Conservation (phyloP, 257 asterid species). For the Forsythia viridissima region DNA sequence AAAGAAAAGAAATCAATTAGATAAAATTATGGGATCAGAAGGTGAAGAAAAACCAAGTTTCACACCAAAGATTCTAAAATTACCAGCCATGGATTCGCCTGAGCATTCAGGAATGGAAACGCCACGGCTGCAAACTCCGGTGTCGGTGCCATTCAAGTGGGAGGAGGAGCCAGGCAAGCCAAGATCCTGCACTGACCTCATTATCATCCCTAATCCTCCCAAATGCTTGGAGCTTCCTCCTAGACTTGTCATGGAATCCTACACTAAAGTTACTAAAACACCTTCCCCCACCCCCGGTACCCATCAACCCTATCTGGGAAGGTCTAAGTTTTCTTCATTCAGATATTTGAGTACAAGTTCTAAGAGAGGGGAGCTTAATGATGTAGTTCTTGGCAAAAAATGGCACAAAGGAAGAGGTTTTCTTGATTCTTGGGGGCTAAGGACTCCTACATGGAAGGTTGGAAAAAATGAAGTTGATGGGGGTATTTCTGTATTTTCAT, state of each 20-base stretch:
- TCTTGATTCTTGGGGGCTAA: conserved; percentile 22
- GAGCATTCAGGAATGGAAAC: conserved; percentile 50
- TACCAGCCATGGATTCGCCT: conserved; percentile 36
- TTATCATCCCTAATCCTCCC: conserved; percentile 34
- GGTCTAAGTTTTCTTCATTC: conserved; percentile 59
- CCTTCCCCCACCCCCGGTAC: conserved; percentile 61
- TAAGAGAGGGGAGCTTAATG: conserved; percentile 28
- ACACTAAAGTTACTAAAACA: conserved; percentile 32
- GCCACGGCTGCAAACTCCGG: conserved; percentile 56
- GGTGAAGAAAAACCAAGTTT: conserved; percentile 15
- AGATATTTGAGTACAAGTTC: conserved; percentile 36
- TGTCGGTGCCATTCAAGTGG: conserved; percentile 78
- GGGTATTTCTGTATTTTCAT: conserved; percentile 31
- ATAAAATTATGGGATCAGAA: conserved; percentile 31
- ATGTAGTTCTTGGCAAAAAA: conserved; percentile 30
- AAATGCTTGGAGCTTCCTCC: conserved; percentile 63
- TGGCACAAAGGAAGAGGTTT: conserved; percentile 25
- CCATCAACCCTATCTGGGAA: conserved; percentile 50
- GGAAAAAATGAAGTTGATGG: conserved; percentile 30
- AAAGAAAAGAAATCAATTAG: not conserved
- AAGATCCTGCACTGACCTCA: conserved; percentile 41
- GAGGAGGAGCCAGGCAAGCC: conserved; percentile 84
- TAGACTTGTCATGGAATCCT: conserved; percentile 22
- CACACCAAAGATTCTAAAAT: conserved; percentile 40
- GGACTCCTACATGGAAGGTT: conserved; percentile 27